Evolutionary conservation across 2,329 filamentous ascomycete species (phyloP).

Genomic region (Hypoxylon sp.): DNA sequence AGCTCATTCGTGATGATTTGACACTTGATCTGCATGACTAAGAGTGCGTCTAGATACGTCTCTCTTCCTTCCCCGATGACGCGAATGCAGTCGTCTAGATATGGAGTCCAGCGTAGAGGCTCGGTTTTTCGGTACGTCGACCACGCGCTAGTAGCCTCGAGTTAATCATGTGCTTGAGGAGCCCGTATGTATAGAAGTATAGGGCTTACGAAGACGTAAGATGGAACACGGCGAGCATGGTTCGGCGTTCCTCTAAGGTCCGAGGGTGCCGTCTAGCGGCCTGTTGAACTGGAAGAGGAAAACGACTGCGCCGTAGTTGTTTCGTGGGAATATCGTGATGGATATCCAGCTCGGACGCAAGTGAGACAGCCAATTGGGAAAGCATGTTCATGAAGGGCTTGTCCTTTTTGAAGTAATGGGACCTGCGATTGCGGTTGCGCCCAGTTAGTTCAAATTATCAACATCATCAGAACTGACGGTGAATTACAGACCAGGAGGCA

Average conservation of each 20-base stretch:
- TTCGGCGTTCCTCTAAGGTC: conserved; percentile 44
- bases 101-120: conserved; percentile 45
- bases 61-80: conserved; percentile 40
- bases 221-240: conserved; percentile 47
- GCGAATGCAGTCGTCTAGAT: conserved; percentile 43
- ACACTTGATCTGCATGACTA: conserved; percentile 47
- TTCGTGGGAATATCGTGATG: conserved; percentile 34
- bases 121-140: conserved; percentile 47
- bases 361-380: conserved; percentile 45
- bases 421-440: conserved; percentile 29
- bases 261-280: conserved; percentile 23
- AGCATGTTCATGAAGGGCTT: conserved; percentile 50
- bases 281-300: conserved; percentile 18
- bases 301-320: conserved; percentile 25
- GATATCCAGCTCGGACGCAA: conserved; percentile 49
- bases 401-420: conserved; percentile 44
- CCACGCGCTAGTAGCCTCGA: conserved; percentile 47
- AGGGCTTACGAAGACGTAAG: conserved; percentile 51
- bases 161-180: conserved; percentile 4
- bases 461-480: neutral
- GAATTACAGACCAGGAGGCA: conserved; percentile 44
- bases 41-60: conserved; percentile 38
- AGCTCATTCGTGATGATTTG: conserved; percentile 49
- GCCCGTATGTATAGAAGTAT: neutral
- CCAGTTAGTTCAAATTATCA: conserved; percentile 7